A percentile compares a stretch with the other conserved stretches of the same genome.
Evolutionary conservation across 208 protist genomes (phyloP).

Genomic region (Porcisia hertigi): DNA sequence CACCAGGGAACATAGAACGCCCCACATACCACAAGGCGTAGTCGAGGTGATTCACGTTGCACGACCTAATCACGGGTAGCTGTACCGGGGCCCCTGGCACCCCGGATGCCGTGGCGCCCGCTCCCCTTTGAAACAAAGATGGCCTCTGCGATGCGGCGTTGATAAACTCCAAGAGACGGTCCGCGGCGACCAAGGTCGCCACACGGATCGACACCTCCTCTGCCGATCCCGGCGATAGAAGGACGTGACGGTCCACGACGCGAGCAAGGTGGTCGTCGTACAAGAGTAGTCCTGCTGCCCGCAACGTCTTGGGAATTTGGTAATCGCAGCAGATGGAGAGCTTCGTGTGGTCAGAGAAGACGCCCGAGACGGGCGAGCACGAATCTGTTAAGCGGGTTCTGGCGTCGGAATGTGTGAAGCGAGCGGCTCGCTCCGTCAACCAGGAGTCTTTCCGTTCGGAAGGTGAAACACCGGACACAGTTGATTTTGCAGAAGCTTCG

Average conservation of each 20-base stretch:
- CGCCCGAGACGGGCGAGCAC: not conserved
- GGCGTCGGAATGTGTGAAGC: not conserved
- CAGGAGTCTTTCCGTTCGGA: constrained; percentile 7
- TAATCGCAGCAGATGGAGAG: constrained; percentile 88
- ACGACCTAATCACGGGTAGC: not conserved
- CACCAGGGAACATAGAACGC: constrained; percentile 37
- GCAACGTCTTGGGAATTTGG: constrained; percentile 83
- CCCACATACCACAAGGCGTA: constrained; percentile 83
- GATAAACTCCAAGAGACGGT: constrained; percentile 48
- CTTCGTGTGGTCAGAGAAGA: constrained; percentile 54
- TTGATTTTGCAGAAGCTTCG: not conserved
- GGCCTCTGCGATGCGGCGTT: not conserved
- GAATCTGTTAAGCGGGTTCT: not conserved
- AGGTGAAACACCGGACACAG: not conserved
- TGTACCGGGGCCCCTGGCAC: not conserved
- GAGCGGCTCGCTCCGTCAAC: constrained; percentile 17
- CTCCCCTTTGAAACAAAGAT: not conserved
- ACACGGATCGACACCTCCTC: constrained; percentile 80
- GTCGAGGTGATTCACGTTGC: constrained; percentile 46
- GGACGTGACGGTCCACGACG: constrained; percentile 51
- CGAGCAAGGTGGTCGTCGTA: constrained; percentile 52
- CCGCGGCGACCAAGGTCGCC: constrained; percentile 50
- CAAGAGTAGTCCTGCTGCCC: constrained; percentile 54
- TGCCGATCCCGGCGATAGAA: constrained; percentile 37
- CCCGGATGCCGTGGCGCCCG: not conserved